Conservation (phyloP, 768 basidiomycete species). For the Tephrocybe sp. region DNA sequence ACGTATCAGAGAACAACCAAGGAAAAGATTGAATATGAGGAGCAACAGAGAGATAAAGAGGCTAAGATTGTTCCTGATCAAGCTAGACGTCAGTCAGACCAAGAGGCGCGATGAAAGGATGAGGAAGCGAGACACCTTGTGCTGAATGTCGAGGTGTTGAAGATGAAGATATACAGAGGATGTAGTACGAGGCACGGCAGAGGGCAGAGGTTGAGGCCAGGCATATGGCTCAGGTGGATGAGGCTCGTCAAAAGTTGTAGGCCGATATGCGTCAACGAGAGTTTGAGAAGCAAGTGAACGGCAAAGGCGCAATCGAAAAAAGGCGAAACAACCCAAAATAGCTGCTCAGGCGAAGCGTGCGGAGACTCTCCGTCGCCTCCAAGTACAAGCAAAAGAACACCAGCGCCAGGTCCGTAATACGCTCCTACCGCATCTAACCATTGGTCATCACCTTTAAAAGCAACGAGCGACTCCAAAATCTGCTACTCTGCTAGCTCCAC, state of each 20-base stretch:
- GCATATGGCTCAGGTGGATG: constrained; percentile 14
- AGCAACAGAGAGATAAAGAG: constrained; percentile 8
- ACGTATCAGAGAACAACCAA: constrained; percentile 12
- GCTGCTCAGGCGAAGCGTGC: constrained; percentile 19
- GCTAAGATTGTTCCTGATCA: not conserved
- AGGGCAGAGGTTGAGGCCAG: constrained; percentile 17
- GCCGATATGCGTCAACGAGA: constrained; percentile 10
- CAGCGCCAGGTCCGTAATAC: constrained; percentile 17
- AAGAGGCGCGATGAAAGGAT: constrained; percentile 6
- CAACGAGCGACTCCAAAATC: constrained; percentile 5
- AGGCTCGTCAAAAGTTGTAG: constrained; percentile 13
- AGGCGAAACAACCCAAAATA: not conserved
- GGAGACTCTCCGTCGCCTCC: constrained; percentile 22
- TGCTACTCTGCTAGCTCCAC: not conserved
- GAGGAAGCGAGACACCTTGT: constrained; percentile 15
- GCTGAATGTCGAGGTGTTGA: not conserved
- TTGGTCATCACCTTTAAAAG: constrained; percentile 1
- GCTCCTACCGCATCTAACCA: not conserved
- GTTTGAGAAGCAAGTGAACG: not conserved
- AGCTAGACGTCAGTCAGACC: not conserved
- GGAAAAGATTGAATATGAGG: constrained; percentile 11
- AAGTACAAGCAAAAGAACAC: constrained; percentile 25
- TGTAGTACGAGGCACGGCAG: constrained; percentile 15
- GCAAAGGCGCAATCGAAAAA: not conserved
- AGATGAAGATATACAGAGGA: constrained; percentile 13